Base-by-base conservation (phyloP, 768 basidiomycete genomes). In the Favolaschia claudopus region DNA sequence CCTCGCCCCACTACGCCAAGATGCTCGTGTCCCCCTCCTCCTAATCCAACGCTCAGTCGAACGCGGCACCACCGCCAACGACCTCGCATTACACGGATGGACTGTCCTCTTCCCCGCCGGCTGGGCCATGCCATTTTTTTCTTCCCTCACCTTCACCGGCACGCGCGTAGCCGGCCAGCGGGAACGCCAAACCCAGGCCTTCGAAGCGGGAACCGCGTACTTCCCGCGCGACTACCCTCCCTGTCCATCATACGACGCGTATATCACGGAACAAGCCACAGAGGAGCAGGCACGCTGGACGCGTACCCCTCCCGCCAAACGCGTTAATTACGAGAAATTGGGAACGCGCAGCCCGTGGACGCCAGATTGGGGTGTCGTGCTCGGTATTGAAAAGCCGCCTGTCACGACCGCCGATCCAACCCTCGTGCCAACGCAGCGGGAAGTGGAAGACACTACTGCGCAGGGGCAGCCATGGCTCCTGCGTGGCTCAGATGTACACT, bases 111-210 rank as follows among this genome's bases (percentile, higher is more conserved):
- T 96, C 29, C 96, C 96, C 4, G 79, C 86, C 1, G 95, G 93
- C 13, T 99, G 95, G 95, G 83, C 85, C 0, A 96, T 95, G 89
- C 82, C 95, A 1, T 94, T 99, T 75, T 86, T 92, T 61, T 82
- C 81, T 36, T 96, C 95, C 3, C 82, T 99, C 46, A 81, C 82
- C 4, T 88, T 86, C 71, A 95, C 95, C 0, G 90, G 91, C 20
- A 92, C 92, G 2, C 89, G 94, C 7, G 82, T 96, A 17, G 92
- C 84, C 6, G 96, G 96, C 2, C 89, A 95, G 67, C 85, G 89
- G 27, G 94, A 98, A 69, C 85, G 89, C 31, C 82, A 83, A 64
- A 88, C 87, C 5, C 94, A 96, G 65, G 79, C 85, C 34, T 93
- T 92, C 66, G 96, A 98, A 74, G 87, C 91, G 4, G 92, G 91